These are phyloP conservation scores for Meira nashicola DNA, from an alignment of 1,284 basidiomycete genomes.

Conservation along the genomic window DNA sequence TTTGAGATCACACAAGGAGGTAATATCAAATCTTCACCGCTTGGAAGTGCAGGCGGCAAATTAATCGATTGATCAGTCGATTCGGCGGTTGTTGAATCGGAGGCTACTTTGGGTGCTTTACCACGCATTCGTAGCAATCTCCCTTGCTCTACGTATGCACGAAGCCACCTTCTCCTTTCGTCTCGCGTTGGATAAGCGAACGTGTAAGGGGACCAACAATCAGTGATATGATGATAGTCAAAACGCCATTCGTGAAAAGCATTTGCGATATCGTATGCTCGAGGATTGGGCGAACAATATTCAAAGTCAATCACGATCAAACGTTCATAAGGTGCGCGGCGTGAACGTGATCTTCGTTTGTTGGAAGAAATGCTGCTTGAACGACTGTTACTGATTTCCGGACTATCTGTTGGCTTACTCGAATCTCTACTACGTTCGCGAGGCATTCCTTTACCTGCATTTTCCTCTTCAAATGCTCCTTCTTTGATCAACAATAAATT, in stretches of 20 bases:
- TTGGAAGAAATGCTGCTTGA: not conserved
- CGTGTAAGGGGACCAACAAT: constrained; percentile 38
- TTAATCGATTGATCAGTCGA: not conserved
- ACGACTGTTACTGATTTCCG: not conserved
- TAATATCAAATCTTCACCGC: not conserved
- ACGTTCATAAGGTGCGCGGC: constrained; percentile 31
- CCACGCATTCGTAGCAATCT: constrained; percentile 36
- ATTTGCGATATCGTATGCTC: constrained; percentile 38
- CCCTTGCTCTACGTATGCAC: constrained; percentile 50
- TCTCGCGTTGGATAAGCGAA: constrained; percentile 39
- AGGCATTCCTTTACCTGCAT: constrained; percentile 24
- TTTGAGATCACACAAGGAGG: not conserved
- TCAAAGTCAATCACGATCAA: constrained; percentile 51
- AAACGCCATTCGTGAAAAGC: constrained; percentile 50
- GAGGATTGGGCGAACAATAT: constrained; percentile 19
- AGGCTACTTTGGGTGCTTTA: constrained; percentile 3
- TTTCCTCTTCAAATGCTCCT: constrained; percentile 1
- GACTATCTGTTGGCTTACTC: not conserved
- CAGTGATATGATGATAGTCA: constrained; percentile 39
- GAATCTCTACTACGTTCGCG: constrained; percentile 17
- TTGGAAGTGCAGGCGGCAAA: not conserved
- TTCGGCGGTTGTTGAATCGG: not conserved
- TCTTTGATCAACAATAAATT: constrained; percentile 42
- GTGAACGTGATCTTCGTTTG: not conserved
- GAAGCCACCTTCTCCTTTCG: constrained; percentile 45